Evolutionary conservation across 805 yeast genomes (phyloP), one percentile per base, ranked within the genome.

Genomic region (Yarrowia bubula): DNA sequence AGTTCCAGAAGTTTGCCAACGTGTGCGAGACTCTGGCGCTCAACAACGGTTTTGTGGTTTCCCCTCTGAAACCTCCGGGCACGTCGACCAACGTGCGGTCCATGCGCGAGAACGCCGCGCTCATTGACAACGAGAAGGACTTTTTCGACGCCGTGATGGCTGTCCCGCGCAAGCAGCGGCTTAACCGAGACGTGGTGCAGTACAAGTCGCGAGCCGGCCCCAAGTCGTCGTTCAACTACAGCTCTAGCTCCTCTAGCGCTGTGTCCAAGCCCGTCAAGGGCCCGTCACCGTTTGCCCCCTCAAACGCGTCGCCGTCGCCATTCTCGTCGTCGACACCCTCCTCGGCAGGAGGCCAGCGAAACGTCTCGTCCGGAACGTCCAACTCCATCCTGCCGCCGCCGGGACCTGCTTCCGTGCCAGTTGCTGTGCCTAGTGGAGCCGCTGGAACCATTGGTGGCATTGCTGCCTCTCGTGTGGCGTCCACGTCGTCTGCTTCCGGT

Each of bases 1-100:
- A 93, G 75, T 79, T 95, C 65, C 93, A 90, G 71, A 91, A 92
- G 73, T 93, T 88, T 75, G 87, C 98, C 3, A 89, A 93, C 35
- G 88, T 90, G 81, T 84, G 86, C 62, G 98, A 93, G 76, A 89
- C 90, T 18, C 81, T 89, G 65, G 82, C 90, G 15, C 83, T 95
- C 77, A 92, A 92, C 71, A 82, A 89, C 17, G 98, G 98, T 32
- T 88, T 92, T 44, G 85, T 89, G 67, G 81, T 95, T 5, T 79
- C 88, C 55, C 98, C 98, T 2, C 77, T 93, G 57, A 78, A 80
- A 64, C 79, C 79, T n/a, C 74, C 73, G n/a, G 69, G 71, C 65
- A 70, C 75, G 46, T 70, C 75, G 8, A 72, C 74, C 0, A 71
- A 78, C 17, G 82, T 82, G 65, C 75, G 77, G n/a, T 87, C 97